These are phyloP conservation scores for Paxillus ammoniavirescens DNA, from an alignment of 768 basidiomycete species.

Conservation along the genomic window DNA sequence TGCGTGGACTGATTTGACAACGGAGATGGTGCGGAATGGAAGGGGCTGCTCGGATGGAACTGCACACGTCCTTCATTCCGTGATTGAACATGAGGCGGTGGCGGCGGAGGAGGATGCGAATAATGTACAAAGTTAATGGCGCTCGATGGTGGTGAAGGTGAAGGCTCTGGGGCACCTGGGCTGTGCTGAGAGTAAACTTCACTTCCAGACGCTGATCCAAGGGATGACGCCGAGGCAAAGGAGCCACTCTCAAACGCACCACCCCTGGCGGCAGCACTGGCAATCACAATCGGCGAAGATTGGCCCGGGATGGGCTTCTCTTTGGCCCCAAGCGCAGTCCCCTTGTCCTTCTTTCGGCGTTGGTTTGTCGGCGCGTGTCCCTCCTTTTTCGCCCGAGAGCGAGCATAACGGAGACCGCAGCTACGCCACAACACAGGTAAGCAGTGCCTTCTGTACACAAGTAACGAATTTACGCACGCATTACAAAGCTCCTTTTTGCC, in stretches of 20 bases:
- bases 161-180: conserved; percentile 43
- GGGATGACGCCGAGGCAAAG: conserved; percentile 44
- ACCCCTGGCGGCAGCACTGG: conserved; percentile 47
- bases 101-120: conserved; percentile 34
- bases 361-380: conserved; percentile 51
- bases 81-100: conserved; percentile 31
- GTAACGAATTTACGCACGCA: conserved; percentile 58
- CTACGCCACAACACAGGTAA: conserved; percentile 39
- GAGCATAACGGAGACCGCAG: conserved; percentile 83
- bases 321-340: conserved; percentile 24
- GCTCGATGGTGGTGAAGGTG: conserved; percentile 65
- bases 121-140: conserved; percentile 61
- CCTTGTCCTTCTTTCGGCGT: conserved; percentile 65
- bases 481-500: conserved; percentile 92
- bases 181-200: conserved; percentile 53
- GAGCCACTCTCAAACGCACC: conserved; percentile 48
- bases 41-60: conserved; percentile 23
- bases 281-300: conserved; percentile 38
- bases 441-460: conserved; percentile 10
- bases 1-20: conserved; percentile 27
- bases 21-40: conserved; percentile 46
- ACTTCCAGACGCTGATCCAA: conserved; percentile 56
- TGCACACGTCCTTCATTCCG: conserved; percentile 31
- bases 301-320: conserved; percentile 26
- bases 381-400: conserved; percentile 87